A percentile compares a stretch with the other conserved stretches of the same genome.
Conservation (phyloP, 2,329 filamentous ascomycete species). For the Plectosphaerella plurivora region DNA sequence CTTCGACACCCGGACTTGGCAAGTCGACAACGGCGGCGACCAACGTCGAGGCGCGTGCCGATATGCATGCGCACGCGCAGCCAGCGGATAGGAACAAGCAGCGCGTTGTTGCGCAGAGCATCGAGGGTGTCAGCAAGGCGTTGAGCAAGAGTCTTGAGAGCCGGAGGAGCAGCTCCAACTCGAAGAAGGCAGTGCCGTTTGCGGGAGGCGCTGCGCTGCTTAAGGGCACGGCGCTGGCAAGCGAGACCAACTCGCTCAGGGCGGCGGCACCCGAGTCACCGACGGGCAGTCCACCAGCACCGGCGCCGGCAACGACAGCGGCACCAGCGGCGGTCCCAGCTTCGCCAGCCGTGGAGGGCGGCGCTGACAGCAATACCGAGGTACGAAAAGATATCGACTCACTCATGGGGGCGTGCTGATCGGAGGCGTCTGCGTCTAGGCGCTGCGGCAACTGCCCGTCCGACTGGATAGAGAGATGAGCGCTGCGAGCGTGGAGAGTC, state of each 20-base stretch:
- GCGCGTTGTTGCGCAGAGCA: conserved; percentile 47
- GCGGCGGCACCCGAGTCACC: conserved; percentile 40
- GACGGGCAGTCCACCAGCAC: conserved; percentile 30
- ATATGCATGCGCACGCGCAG: conserved; percentile 49
- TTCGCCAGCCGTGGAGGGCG: conserved; percentile 13
- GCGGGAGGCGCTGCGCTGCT: conserved; percentile 30
- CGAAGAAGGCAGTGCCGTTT: conserved; percentile 68
- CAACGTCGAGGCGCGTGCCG: conserved; percentile 81
- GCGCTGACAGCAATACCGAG: conserved; percentile 29
- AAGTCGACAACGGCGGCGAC: conserved; percentile 89
- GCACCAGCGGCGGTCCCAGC: conserved; percentile 2
- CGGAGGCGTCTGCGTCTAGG: conserved; percentile 15
- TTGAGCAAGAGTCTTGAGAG: conserved; percentile 87
- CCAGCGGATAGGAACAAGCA: conserved; percentile 37
- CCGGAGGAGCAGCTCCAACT: conserved; percentile 80
- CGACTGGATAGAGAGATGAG: conserved; percentile 34
- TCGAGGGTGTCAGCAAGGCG: conserved; percentile 71
- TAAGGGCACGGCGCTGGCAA: conserved; percentile 49
- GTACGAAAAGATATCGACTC: conserved; percentile 49
- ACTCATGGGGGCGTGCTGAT: conserved; percentile 43
- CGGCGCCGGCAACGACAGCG: conserved; percentile 8
- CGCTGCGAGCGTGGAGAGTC: conserved; percentile 26
- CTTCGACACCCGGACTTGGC: conserved; percentile 85
- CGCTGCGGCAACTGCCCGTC: background rate
- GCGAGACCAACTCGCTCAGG: conserved; percentile 56